These are phyloP conservation scores for Ramaria sp. DNA, from an alignment of 768 basidiomycete genomes.

Conservation along the genomic window DNA sequence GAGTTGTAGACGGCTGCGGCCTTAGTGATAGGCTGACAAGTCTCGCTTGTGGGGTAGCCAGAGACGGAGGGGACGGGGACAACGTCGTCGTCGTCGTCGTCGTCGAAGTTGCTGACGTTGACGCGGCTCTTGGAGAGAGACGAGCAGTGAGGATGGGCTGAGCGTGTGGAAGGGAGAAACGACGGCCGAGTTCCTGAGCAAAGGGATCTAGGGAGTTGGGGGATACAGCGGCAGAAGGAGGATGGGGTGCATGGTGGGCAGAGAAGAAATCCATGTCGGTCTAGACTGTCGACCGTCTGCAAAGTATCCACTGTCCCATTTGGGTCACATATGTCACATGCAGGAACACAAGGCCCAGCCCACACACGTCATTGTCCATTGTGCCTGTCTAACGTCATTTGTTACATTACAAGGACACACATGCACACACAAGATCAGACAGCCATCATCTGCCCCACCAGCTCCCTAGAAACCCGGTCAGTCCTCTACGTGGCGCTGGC, in stretches of 20 bases:
- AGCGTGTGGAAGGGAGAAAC: slow-evolving; percentile 25
- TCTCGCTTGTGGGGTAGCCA: slow-evolving; percentile 15
- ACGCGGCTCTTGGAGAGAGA: slow-evolving; percentile 19
- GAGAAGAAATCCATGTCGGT: slow-evolving; percentile 9
- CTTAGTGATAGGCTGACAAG: slow-evolving; percentile 11
- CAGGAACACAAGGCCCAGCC: neutral
- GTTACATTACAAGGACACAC: neutral
- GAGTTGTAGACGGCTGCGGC: slow-evolving; percentile 1
- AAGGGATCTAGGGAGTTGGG: slow-evolving; percentile 27
- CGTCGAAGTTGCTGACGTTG: slow-evolving; percentile 13
- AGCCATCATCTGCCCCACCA: slow-evolving; percentile 56
- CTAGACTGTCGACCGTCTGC: neutral
- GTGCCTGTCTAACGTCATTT: neutral
- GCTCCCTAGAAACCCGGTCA: slow-evolving; percentile 61
- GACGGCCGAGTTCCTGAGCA: slow-evolving; percentile 41
- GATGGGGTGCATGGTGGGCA: neutral
- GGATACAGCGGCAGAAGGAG: neutral
- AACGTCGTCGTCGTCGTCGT: slow-evolving; percentile 15
- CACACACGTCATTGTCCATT: neutral
- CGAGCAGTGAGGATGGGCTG: slow-evolving; percentile 27
- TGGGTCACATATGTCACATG: neutral
- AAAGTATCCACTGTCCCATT: neutral
- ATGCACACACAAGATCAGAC: no score
- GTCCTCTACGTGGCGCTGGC: slow-evolving; percentile 31
- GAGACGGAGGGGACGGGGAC: slow-evolving; percentile 23